phyloP scores from a whole-genome alignment of 2,329 filamentous ascomycete species.

The Pleurostoma richardsiae region DNA sequence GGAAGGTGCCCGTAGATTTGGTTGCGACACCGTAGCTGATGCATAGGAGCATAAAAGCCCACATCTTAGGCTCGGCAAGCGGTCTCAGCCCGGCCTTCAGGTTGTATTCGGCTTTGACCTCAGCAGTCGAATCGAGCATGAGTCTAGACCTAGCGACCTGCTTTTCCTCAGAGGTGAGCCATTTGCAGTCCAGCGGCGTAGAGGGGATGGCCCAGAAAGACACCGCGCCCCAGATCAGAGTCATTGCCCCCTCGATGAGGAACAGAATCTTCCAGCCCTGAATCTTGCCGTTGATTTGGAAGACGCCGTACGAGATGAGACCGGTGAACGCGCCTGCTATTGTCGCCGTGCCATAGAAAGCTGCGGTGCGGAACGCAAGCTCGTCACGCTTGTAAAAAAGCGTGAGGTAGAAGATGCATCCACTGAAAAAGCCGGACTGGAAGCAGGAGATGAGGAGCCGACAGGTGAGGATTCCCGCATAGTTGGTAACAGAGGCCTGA shows the following conservation, averaged over 20 bases:
- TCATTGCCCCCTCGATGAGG: constrained; percentile 35
- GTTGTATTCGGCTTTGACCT: neutral
- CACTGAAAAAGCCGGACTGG: neutral
- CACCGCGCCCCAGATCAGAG: constrained; percentile 27
- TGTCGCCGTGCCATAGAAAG: constrained; percentile 59
- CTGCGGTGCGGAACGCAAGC: constrained; percentile 57
- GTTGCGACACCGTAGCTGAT: constrained; percentile 1
- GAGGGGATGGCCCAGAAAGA: constrained; percentile 31
- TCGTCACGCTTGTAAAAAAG: constrained; percentile 60
- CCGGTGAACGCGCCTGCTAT: neutral
- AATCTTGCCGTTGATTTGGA: constrained; percentile 25
- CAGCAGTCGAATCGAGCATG: neutral
- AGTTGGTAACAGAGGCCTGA: neutral
- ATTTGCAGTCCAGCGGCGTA: constrained; percentile 29
- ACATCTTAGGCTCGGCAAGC: neutral
- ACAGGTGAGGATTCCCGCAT: neutral
- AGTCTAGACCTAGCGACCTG: neutral
- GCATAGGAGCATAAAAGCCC: neutral
- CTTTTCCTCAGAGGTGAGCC: constrained; percentile 19
- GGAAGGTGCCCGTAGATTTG: constrained; percentile 2
- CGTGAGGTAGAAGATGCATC: neutral
- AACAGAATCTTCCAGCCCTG: constrained; percentile 38
- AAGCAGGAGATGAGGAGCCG: neutral
- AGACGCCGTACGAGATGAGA: constrained; percentile 26
- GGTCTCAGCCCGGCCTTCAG: neutral